Evolutionary conservation across 352 stramenopile genomes (phyloP), one percentile per base, ranked within the genome.

Genomic region (Phytopythium chamaehyphon): DNA sequence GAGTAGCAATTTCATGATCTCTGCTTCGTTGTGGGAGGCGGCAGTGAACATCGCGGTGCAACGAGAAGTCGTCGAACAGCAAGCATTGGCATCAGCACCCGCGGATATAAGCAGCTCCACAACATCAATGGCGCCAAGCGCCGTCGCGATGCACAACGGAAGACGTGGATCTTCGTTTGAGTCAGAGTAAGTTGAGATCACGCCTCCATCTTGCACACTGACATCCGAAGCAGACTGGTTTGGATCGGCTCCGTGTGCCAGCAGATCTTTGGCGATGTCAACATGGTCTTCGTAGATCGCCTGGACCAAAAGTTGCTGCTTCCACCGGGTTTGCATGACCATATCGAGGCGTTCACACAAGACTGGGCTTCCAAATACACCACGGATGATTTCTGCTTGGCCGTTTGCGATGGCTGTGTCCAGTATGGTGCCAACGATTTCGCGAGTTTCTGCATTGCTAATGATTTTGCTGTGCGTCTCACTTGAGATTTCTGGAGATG

Each of bases 81-180:
- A 40, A n/a, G 26, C 53, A 24, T 51, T 57, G 18, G 59, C 55
- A n/a, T 54, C 28, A 2, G 56, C 61, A n/a, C 61, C 61, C 1
- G 47, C 46, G 2, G 18, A 2, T 1, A 69, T 3, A 9, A 69
- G 48, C 3, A 64, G 23, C 38, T 64, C 26, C 12, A 35, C 56
- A 12, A 64, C 61, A 36, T 69, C 61, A 1, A 69, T 14, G 1
- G 55, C 53, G 3, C 61, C 61, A 1, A 64, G 35, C 16, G 43
- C 55, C 5, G 47, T 35, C 14, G 55, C 61, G 7, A 62, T 38
- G 22, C 7, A 40, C 37, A 69, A 36, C 24, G 51, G 39, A 7
- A 59, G 19, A 1, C 48, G 42, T 3, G 49, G 42, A 45, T 54
- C 53, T 7, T 50, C 24, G 0, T 35, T 38, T 1, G 37, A 39